Evolutionary conservation across 176 grass and related monocot species (phyloP), one percentile per base, ranked within the genome.

Genomic region (Microstegium vimineum): DNA sequence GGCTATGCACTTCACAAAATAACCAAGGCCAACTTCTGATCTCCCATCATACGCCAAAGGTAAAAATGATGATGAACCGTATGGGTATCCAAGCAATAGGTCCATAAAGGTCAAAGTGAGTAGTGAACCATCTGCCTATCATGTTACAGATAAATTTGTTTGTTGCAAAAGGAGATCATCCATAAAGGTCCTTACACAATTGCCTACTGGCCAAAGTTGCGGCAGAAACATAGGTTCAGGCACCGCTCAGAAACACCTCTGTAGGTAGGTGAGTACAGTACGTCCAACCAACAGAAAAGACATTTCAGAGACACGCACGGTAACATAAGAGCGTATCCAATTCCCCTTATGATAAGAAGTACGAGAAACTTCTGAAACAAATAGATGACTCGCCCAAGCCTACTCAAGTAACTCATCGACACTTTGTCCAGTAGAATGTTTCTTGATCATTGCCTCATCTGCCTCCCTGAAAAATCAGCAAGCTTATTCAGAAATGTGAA

Each of bases 391-490:
- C n/a, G 10, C 56, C 23, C 23, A 60, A 60, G 3, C n/a, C 56
- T 60, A 60, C n/a, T 60, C 56, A 13, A 59, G 3, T 25, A 11
- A 25, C 12, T 20, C 27, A 42, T 42, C 41, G 6, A 4, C 15
- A 22, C n/a, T 51, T 60, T 69, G 52, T n/a, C 31, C 4, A 72
- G 40, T 75, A n/a, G 17, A 85, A 79, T 71, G 52, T 28, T 78
- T 31, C 40, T 71, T 71, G 66, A n/a, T 79, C 75, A 85, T 71
- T 36, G 74, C 83, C 23, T 49, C 75, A 4, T 46, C 25, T 11
- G 83, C 83, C 41, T 79, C 83, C 83, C 83, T 65, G 75, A 54
- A 79, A 38, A 2, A 17, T 6, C 22, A 45, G 13, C 38, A 71
- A 2, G 60, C 20, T 67, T 22, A 38, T 68, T 68, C 9, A 68